Conservation (phyloP, 129 eudicot species). For the Helianthus annuus region HanXRQr2.0-SUNRISE NC_035435.2:130317020-130317519, state of each 20-base stretch:
- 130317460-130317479: constrained; percentile 55
- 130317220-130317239: constrained; percentile 54
- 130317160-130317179: constrained; percentile 10
- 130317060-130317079: no score
- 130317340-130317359: neutral
- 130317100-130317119: neutral
- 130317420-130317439: constrained; percentile 63
- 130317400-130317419: constrained; percentile 79
- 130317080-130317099: neutral
- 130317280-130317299: neutral
- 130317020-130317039: neutral
- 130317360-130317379: constrained; percentile 67
- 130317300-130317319: neutral
- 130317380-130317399: constrained; percentile 76
- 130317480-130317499: constrained; percentile 64
- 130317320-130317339: neutral
- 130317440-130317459: constrained; percentile 53
- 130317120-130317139: neutral
- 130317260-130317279: neutral
- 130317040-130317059: no score
- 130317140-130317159: constrained; percentile 55
- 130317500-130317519: constrained; percentile 64
- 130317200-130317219: constrained; percentile 56
- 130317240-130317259: constrained; percentile 61
- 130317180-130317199: constrained; percentile 41